Conservation (phyloP, 1,284 basidiomycete species). For the Malassezia cuniculi region DNA sequence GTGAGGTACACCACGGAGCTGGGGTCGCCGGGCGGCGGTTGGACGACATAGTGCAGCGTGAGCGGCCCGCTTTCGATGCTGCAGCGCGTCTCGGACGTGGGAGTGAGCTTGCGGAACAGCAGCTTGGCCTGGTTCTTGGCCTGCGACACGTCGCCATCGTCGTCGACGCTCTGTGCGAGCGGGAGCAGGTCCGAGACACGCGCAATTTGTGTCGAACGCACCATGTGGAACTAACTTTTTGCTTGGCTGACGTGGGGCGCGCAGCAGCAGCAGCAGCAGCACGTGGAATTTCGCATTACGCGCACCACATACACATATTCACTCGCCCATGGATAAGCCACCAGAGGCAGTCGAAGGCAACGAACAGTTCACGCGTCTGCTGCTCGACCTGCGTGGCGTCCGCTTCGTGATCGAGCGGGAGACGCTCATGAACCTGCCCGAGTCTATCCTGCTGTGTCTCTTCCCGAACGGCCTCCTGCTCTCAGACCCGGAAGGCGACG, state of each 20-base stretch:
- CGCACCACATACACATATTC: background rate
- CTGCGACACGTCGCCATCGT: slow-evolving; percentile 68
- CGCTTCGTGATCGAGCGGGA: slow-evolving; percentile 93
- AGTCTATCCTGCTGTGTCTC: slow-evolving; percentile 86
- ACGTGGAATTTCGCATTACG: slow-evolving; percentile 1
- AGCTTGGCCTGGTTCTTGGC: slow-evolving; percentile 98
- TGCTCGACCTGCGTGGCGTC: slow-evolving; percentile 78
- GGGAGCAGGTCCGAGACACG: slow-evolving; percentile 36
- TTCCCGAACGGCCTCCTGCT: slow-evolving; percentile 95
- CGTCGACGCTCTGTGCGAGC: slow-evolving; percentile 42
- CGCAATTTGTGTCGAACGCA: slow-evolving; percentile 40
- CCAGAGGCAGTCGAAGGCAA: slow-evolving; percentile 8
- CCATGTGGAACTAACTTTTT: slow-evolving; percentile 20
- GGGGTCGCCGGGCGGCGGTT: slow-evolving; percentile 44
- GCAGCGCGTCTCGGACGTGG: slow-evolving; percentile 84
- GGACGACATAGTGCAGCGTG: slow-evolving; percentile 83
- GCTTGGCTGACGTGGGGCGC: no score
- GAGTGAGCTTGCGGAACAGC: slow-evolving; percentile 73
- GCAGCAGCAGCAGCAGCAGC: no score
- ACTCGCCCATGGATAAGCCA: slow-evolving; percentile 1
- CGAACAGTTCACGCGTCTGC: slow-evolving; percentile 58
- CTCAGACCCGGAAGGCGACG: slow-evolving; percentile 46
- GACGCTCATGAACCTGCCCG: slow-evolving; percentile 94
- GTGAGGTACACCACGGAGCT: slow-evolving; percentile 71
- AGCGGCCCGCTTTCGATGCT: slow-evolving; percentile 92